Evolutionary conservation across 176 grass and related monocot genomes (phyloP), one percentile per base, ranked within the genome.

Genomic region (Carex cristatella): DNA sequence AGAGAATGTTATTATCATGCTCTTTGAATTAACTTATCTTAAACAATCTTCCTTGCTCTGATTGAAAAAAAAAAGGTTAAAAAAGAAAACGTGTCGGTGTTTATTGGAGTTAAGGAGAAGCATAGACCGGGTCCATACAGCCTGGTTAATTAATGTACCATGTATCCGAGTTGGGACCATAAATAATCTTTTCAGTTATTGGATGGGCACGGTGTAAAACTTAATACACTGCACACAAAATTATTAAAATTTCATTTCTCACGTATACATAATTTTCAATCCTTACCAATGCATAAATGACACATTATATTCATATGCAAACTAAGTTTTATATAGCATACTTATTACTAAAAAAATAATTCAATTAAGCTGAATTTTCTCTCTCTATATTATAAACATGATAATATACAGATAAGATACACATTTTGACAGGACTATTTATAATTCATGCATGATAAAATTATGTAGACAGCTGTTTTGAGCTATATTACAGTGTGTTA

Each of bases 71-170:
- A 77, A 32, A 55, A 55, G 4, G 0, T 0, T 0, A 55, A 55
- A 32, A 78, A 27, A 23, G 46, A 78, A 55, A 78, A 57, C 73
- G 73, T 33, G 73, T 78, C 2, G 51, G 51, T 55, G 73, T 78
- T 78, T 49, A 14, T 15, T 15, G 18, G 32, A 53, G 46, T 76
- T 31, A 44, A 71, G 46, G 31, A 10, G 23, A 76, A 54, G 19
- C 72, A 76, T 76, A 76, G 51, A 78, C 40, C 73, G 13, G 73
- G 73, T 78, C 28, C 74, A 78, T 33, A 57, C 74, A 78, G 51
- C 74, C 73, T 15, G 27, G 49, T 56, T 78, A 32, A 8, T 56
- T 78, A 32, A 8, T 57, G 28, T 15, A 55, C 46, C 27, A 57
- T 1, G 13, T 55, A 57, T 78, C 27, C 6, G 6, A 13, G 19